Conservation (phyloP, 176 grass and related monocot species). For the Eleusine indica region DNA sequence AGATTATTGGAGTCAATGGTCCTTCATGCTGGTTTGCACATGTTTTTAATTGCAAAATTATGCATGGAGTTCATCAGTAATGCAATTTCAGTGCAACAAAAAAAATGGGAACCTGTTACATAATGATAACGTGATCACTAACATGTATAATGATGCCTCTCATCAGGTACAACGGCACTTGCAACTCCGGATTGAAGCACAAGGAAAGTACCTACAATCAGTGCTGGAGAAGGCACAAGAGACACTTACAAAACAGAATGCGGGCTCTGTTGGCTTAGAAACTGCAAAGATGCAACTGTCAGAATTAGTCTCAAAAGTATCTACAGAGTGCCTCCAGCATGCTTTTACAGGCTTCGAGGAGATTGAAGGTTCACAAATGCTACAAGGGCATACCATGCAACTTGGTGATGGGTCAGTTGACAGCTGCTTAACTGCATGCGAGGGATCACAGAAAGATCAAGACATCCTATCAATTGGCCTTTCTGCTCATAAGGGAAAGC, state of each 20-base stretch:
- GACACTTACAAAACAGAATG: constrained; percentile 85
- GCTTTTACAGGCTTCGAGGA: constrained; percentile 54
- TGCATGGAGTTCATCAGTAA: constrained; percentile 9
- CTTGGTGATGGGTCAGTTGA: constrained; percentile 74
- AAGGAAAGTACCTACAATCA: constrained; percentile 93
- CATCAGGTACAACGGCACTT: constrained; percentile 91
- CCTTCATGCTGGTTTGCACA: not conserved
- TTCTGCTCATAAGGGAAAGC: constrained; percentile 51
- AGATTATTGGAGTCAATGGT: constrained; percentile 11
- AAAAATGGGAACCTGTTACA: constrained; percentile 9
- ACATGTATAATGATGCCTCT: constrained; percentile 1
- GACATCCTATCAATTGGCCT: constrained; percentile 67
- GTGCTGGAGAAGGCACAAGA: constrained; percentile 94
- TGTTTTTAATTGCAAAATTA: constrained; percentile 14
- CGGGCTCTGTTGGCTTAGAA: constrained; percentile 65
- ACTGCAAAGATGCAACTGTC: constrained; percentile 85
- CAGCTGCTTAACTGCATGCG: constrained; percentile 85
- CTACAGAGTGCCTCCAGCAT: constrained; percentile 75
- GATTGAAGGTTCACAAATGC: constrained; percentile 51
- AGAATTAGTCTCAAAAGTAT: constrained; percentile 86
- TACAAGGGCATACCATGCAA: constrained; percentile 56
- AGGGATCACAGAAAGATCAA: constrained; percentile 76
- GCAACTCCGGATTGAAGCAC: constrained; percentile 97
- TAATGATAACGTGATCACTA: constrained; percentile 28
- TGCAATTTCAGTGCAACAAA: not conserved